Evolutionary conservation across 495 filamentous ascomycete species (phyloP).

Genomic region (Aspergillus ostianus): DNA sequence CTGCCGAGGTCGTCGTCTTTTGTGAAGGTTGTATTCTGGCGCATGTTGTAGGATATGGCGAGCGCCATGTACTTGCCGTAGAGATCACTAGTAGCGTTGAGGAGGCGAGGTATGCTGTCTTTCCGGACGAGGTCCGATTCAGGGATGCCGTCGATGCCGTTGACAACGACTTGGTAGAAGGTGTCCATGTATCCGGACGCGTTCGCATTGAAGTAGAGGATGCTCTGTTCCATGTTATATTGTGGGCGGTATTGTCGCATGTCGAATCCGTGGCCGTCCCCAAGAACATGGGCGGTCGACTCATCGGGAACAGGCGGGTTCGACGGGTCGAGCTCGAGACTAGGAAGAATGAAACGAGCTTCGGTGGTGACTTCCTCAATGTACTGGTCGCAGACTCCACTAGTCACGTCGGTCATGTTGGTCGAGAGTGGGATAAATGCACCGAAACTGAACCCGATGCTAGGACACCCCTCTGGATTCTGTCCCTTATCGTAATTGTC

Average conservation of each 20-base stretch:
- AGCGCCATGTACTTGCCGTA: conserved; percentile 3
- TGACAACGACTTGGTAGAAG: neutral
- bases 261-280: neutral
- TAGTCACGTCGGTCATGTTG: neutral
- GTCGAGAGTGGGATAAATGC: neutral
- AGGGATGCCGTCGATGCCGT: neutral
- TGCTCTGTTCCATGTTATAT: neutral
- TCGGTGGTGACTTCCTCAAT: neutral
- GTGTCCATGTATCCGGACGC: neutral
- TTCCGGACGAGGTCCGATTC: neutral
- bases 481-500: neutral
- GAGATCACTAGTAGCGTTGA: neutral
- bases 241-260: conserved; percentile 2
- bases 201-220: neutral
- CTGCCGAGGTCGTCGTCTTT: neutral
- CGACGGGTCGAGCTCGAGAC: neutral
- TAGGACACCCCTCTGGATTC: conserved; percentile 12
- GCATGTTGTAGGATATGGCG: conserved; percentile 4
- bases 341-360: neutral
- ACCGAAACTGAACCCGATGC: conserved; percentile 5
- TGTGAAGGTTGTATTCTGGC: neutral
- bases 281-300: neutral
- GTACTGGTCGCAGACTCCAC: neutral
- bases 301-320: neutral
- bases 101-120: neutral